Percentiles rank a stretch among this genome's conserved stretches.
phyloP scores from a whole-genome alignment of 345 rosid genomes.

The Syzygium jambos region DNA sequence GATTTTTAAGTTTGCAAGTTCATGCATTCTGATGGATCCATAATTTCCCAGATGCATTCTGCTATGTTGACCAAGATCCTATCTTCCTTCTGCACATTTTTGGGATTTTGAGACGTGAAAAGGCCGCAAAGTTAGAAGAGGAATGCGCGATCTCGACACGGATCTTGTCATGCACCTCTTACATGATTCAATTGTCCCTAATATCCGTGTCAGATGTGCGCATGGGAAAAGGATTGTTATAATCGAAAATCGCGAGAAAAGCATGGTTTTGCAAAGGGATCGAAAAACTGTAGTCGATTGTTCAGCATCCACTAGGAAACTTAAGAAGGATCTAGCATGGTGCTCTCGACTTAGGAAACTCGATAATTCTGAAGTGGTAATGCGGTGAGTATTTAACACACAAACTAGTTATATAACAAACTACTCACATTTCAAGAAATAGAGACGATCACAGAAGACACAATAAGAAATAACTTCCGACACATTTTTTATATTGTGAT shows the following conservation, averaged over 20 bases:
- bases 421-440: background rate
- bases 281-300: background rate
- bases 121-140: background rate
- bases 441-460: background rate
- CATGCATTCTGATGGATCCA: background rate
- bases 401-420: background rate
- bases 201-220: background rate
- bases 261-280: background rate
- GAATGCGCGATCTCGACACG: background rate
- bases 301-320: background rate
- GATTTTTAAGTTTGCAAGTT: background rate
- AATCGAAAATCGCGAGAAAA: background rate
- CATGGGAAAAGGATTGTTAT: background rate
- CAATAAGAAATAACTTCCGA: background rate
- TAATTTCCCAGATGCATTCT: background rate
- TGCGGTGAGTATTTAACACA: background rate
- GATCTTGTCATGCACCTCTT: background rate
- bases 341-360: background rate
- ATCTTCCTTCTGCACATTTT: background rate
- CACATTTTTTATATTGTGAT: background rate
- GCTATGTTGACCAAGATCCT: background rate
- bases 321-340: background rate
- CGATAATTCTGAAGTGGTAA: background rate
- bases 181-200: background rate
- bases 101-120: background rate